Percentiles rank a stretch among this genome's conserved stretches.
Conservation (phyloP, 495 filamentous ascomycete species). For the Pseudevernia furfuracea region DNA sequence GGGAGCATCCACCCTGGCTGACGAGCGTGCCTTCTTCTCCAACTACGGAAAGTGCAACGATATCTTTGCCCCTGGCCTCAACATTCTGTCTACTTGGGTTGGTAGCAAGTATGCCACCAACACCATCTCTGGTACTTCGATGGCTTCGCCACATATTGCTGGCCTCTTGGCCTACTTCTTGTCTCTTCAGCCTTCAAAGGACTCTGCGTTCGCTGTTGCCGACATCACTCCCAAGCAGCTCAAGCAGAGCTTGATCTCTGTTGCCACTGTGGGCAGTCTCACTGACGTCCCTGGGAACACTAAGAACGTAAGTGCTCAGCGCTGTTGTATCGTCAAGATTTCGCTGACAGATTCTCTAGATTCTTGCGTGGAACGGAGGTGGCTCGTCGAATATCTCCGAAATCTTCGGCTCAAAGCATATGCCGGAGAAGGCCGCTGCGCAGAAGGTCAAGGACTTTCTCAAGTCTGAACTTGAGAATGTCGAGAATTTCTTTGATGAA, state of each 20-base stretch:
- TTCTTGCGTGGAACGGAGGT: conserved; percentile 99
- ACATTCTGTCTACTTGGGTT: conserved; percentile 97
- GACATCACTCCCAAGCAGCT: conserved; percentile 88
- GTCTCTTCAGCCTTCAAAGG: conserved; percentile 81
- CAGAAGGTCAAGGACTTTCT: conserved; percentile 51
- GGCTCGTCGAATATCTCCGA: conserved; percentile 82
- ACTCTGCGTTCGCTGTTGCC: conserved; percentile 83
- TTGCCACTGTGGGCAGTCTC: conserved; percentile 75
- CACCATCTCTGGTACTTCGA: conserved; percentile 98
- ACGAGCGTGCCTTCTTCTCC: conserved; percentile 99
- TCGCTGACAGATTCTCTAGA: conserved; percentile 47
- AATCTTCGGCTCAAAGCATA: conserved; percentile 48
- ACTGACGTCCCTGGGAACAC: conserved; percentile 80
- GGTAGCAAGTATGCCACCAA: conserved; percentile 90
- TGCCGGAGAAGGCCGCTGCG: conserved; percentile 37
- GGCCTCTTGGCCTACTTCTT: conserved; percentile 97
- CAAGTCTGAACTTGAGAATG: conserved; percentile 33
- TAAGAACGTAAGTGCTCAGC: conserved; percentile 52
- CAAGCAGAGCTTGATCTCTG: conserved; percentile 75
- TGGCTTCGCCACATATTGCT: conserved; percentile 96
- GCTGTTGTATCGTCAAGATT: conserved; percentile 7
- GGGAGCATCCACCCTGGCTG: conserved; percentile 83
- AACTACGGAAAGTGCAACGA: conserved; percentile 99
- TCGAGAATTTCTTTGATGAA: conserved; percentile 37
- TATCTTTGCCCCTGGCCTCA: conserved; percentile 96